Evolutionary conservation across 2,329 filamentous ascomycete genomes (phyloP).

Genomic region (Alternaria consortialis): DNA sequence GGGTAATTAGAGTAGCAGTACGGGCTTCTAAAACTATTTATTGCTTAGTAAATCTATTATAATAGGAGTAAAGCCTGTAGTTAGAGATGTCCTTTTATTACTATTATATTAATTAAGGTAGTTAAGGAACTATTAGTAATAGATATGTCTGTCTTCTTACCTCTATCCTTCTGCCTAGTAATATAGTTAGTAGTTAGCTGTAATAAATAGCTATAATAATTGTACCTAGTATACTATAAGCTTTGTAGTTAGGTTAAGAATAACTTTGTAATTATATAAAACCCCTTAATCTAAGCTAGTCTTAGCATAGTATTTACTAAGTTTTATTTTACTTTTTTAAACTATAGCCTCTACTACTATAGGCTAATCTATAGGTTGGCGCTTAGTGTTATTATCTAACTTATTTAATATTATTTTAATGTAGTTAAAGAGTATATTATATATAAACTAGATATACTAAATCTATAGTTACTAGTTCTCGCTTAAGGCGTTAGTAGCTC

Average conservation of each 20-base stretch:
- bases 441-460: background rate
- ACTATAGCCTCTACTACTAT: background rate
- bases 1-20: background rate
- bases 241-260: constrained; percentile 8
- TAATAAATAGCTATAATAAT: constrained; percentile 16
- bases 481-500: background rate
- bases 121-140: constrained; percentile 3
- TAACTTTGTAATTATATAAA: background rate
- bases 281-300: background rate
- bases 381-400: background rate
- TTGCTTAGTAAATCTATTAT: background rate
- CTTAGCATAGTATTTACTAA: background rate
- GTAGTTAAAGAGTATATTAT: background rate
- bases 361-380: background rate
- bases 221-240: constrained; percentile 8
- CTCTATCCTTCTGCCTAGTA: no score
- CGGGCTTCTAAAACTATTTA: background rate
- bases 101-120: constrained; percentile 12
- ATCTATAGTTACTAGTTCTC: background rate
- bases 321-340: background rate
- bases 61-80: no score
- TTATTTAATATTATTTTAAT: background rate
- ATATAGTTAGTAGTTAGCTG: background rate
- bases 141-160: constrained; percentile 7
- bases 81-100: no score